Percentiles rank a stretch among this genome's conserved stretches.
These are phyloP conservation scores for Bullera alba DNA, from an alignment of 768 basidiomycete genomes.

Conservation along the genomic window DNA sequence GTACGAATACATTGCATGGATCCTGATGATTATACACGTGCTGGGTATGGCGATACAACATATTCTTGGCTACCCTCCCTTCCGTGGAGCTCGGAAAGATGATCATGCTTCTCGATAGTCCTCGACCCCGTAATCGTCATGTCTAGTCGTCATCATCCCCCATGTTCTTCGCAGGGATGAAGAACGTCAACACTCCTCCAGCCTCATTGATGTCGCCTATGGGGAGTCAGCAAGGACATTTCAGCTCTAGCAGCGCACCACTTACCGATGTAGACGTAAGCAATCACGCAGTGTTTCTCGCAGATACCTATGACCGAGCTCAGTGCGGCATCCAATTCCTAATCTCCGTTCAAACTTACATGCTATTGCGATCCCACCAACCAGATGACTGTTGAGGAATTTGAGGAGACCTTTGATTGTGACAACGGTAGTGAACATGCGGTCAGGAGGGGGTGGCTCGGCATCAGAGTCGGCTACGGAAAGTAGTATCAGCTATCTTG, in stretches of 20 bases:
- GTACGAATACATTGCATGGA: no score
- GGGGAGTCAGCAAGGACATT: background rate
- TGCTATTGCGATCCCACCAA: slow-evolving; percentile 33
- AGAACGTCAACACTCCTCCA: slow-evolving; percentile 45
- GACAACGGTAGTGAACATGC: slow-evolving; percentile 35
- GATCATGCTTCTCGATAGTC: no score
- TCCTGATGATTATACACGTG: no score
- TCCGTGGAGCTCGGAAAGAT: background rate
- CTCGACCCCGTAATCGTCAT: background rate
- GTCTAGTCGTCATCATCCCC: slow-evolving; percentile 22
- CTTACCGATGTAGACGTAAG: slow-evolving; percentile 46
- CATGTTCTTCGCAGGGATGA: slow-evolving; percentile 37
- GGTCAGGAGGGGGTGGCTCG: slow-evolving; percentile 17
- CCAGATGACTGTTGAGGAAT: slow-evolving; percentile 40
- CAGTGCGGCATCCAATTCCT: background rate
- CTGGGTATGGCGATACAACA: no score
- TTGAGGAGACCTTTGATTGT: slow-evolving; percentile 38
- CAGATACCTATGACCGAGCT: slow-evolving; percentile 33
- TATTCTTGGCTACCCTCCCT: no score
- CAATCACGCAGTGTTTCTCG: slow-evolving; percentile 42
- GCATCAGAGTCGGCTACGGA: slow-evolving; percentile 14
- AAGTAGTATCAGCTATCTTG: slow-evolving; percentile 2
- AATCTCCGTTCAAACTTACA: slow-evolving; percentile 19
- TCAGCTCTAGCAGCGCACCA: background rate
- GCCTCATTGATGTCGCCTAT: slow-evolving; percentile 38